Conservation (phyloP, 2,329 filamentous ascomycete species). For the Sordariomycetes sp. region DNA sequence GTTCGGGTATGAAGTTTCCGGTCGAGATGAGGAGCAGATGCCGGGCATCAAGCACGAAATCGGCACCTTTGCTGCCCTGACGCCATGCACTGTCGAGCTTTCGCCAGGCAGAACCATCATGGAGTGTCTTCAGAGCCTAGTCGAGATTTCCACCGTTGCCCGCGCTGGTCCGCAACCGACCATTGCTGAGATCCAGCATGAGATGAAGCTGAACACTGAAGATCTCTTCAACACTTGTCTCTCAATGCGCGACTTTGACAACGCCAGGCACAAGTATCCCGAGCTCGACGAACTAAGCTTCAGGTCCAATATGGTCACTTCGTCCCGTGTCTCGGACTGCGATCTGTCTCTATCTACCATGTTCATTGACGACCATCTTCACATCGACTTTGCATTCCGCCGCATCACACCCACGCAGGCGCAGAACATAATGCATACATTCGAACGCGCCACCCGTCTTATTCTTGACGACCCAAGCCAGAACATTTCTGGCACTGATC, state of each 20-base stretch:
- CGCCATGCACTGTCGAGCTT: conserved; percentile 24
- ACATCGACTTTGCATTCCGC: conserved; percentile 33
- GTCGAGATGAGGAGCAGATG: conserved; percentile 32
- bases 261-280: conserved; percentile 12
- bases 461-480: conserved; percentile 32
- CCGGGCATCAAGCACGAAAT: conserved; percentile 30
- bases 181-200: conserved; percentile 36
- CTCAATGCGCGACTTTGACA: conserved; percentile 32
- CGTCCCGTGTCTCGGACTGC: conserved; percentile 29
- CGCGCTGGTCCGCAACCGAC: conserved; percentile 32
- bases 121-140: conserved; percentile 19
- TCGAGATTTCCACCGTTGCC: conserved; percentile 14
- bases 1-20: conserved; percentile 42
- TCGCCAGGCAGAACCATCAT: conserved; percentile 19
- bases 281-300: conserved; percentile 4
- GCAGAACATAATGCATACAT: conserved; percentile 38
- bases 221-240: conserved; percentile 42
- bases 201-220: conserved; percentile 29
- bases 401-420: conserved; percentile 33
- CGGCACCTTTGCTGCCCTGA: conserved; percentile 34
- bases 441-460: conserved; percentile 40
- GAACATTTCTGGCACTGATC: conserved; percentile 34
- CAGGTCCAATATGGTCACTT: conserved; percentile 9
- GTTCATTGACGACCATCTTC: conserved; percentile 29
- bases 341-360: conserved; percentile 36